A percentile compares a stretch with the other conserved stretches of the same genome.
Conservation (phyloP, 2,329 filamentous ascomycete genomes). For the Cercospora sp. region DNA sequence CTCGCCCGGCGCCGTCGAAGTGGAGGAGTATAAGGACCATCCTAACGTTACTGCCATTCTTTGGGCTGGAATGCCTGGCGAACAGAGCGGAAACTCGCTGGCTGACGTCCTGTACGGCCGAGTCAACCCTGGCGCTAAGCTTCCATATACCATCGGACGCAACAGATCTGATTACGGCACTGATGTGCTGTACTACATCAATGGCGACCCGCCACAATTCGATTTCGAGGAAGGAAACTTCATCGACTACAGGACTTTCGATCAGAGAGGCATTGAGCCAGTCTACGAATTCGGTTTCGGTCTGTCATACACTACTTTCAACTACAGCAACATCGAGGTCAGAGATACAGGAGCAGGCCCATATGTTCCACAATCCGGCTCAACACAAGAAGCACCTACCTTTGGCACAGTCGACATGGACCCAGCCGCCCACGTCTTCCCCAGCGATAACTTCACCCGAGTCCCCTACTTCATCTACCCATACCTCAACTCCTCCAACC, state of each 20-base stretch:
- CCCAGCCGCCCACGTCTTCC: slow-evolving; percentile 67
- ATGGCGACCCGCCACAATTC: slow-evolving; percentile 69
- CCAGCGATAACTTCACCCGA: slow-evolving; percentile 52
- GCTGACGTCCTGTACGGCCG: slow-evolving; percentile 26
- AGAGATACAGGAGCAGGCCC: slow-evolving; percentile 48
- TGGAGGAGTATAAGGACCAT: slow-evolving; percentile 78
- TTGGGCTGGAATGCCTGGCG: slow-evolving; percentile 59
- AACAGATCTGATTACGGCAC: slow-evolving; percentile 67
- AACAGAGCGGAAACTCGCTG: slow-evolving; percentile 32
- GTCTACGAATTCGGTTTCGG: slow-evolving; percentile 55
- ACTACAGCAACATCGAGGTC: slow-evolving; percentile 66
- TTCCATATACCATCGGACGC: slow-evolving; percentile 70
- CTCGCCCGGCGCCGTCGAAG: slow-evolving; percentile 75
- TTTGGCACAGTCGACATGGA: slow-evolving; percentile 65
- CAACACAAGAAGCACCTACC: slow-evolving; percentile 62
- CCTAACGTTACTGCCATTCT: slow-evolving; percentile 76
- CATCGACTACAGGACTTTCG: slow-evolving; percentile 78
- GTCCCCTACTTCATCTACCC: slow-evolving; percentile 67
- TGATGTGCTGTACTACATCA: slow-evolving; percentile 62
- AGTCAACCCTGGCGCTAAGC: slow-evolving; percentile 24
- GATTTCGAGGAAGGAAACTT: slow-evolving; percentile 76
- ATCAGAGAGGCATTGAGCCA: slow-evolving; percentile 63
- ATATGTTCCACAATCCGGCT: slow-evolving; percentile 62
- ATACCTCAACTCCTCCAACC: slow-evolving; percentile 64
- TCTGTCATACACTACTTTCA: slow-evolving; percentile 76